Evolutionary conservation across 495 filamentous ascomycete genomes (phyloP).

Genomic region (Penicillium cataractarum): DNA sequence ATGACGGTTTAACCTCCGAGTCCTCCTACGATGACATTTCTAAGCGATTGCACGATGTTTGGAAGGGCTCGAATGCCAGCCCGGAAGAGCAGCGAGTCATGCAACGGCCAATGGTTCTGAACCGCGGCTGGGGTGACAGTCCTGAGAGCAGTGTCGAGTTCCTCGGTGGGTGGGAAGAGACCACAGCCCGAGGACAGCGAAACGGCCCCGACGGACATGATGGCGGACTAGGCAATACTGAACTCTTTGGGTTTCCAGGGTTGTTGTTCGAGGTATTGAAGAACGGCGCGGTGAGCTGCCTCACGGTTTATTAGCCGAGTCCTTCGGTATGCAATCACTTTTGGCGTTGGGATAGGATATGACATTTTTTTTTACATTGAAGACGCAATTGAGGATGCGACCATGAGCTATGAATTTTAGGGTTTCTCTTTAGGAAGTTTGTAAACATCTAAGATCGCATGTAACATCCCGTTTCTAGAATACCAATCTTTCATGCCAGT

Average conservation of each 20-base stretch:
- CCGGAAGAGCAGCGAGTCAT: constrained; percentile 62
- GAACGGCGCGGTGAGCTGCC: constrained; percentile 83
- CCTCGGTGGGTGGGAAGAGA: constrained; percentile 88
- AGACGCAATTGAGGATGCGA: not conserved
- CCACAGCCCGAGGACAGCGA: constrained; percentile 49
- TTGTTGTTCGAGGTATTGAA: constrained; percentile 93
- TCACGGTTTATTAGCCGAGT: constrained; percentile 76
- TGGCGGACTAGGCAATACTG: constrained; percentile 71
- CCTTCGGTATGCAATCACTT: not conserved
- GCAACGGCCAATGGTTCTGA: constrained; percentile 83
- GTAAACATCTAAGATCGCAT: not conserved
- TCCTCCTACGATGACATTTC: constrained; percentile 73
- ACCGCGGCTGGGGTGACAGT: constrained; percentile 88
- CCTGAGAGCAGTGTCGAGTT: constrained; percentile 90
- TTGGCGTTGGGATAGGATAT: not conserved
- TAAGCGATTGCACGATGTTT: constrained; percentile 66
- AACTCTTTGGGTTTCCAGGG: constrained; percentile 91
- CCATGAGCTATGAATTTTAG: constrained; percentile 2
- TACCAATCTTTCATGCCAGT: not conserved
- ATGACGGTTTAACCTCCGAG: constrained; percentile 66
- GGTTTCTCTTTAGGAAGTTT: not conserved
- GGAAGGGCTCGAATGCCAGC: constrained; percentile 66
- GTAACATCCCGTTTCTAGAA: not conserved
- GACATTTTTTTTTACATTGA: not conserved
- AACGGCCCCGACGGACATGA: constrained; percentile 52